A percentile compares a stretch with the other conserved stretches of the same genome.
Conservation (phyloP, 2,329 filamentous ascomycete genomes). For the Diplocarpon mali region DNA sequence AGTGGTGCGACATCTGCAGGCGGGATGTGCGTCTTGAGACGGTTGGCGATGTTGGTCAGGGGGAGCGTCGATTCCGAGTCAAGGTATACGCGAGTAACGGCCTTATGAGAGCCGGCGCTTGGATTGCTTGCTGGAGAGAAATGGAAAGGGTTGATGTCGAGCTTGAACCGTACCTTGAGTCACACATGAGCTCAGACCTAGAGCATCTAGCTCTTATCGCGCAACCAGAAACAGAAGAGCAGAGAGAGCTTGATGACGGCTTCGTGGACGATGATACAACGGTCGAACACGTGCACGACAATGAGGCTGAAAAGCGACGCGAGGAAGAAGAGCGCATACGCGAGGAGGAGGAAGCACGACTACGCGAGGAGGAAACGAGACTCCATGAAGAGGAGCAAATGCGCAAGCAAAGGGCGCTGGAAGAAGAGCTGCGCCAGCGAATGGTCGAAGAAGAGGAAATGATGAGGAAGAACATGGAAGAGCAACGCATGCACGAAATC, state of each 20-base stretch:
- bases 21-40: constrained; percentile 24
- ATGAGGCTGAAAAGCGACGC: constrained; percentile 4
- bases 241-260: constrained; percentile 12
- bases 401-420: constrained; percentile 27
- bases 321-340: constrained; percentile 5
- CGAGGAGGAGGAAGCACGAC: constrained; percentile 7
- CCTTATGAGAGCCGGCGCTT: constrained; percentile 81
- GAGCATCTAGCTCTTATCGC: constrained; percentile 36
- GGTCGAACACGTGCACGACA: constrained; percentile 12
- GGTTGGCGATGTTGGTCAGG: constrained; percentile 12
- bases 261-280: constrained; percentile 17
- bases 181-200: constrained; percentile 45
- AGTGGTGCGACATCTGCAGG: constrained; percentile 27
- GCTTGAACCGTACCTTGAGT: constrained; percentile 61
- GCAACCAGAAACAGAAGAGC: background rate
- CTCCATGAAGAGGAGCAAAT: constrained; percentile 37
- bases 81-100: constrained; percentile 94
- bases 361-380: constrained; percentile 6
- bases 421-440: constrained; percentile 35
- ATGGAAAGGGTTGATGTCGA: constrained; percentile 99
- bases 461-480: constrained; percentile 28
- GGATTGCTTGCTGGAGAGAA: constrained; percentile 88
- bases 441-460: constrained; percentile 38
- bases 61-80: constrained; percentile 51
- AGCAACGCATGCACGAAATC: constrained; percentile 42